These are phyloP conservation scores for Erythrobasidium hasegawianum DNA, from an alignment of 1,284 basidiomycete species.

Conservation along the genomic window DNA sequence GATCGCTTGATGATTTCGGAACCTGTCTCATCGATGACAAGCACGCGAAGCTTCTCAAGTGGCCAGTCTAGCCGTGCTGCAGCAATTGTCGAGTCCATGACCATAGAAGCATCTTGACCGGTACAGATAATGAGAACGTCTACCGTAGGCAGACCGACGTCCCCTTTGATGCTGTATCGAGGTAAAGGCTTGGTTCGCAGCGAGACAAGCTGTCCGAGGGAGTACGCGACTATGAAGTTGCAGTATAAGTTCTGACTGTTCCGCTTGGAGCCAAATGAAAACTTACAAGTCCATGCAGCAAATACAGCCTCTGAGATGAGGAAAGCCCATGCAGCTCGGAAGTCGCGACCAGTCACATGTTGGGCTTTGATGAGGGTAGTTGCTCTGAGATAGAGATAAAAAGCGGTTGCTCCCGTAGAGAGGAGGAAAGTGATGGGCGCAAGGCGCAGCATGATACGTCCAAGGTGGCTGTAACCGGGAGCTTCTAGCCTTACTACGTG, in stretches of 20 bases:
- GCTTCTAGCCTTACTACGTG: constrained; percentile 7
- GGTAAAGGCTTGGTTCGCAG: constrained; percentile 37
- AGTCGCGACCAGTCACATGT: constrained; percentile 14
- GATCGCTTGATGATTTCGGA: constrained; percentile 37
- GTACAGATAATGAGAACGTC: constrained; percentile 44
- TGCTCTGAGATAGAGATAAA: constrained; percentile 28
- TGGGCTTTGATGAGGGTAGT: constrained; percentile 21
- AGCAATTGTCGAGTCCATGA: constrained; percentile 44
- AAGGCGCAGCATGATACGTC: constrained; percentile 10
- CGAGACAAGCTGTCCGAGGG: constrained; percentile 36
- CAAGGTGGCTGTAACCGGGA: constrained; percentile 11
- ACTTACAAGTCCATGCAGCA: constrained; percentile 31
- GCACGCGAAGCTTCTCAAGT: constrained; percentile 44
- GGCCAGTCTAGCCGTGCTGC: constrained; percentile 45
- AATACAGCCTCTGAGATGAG: constrained; percentile 40
- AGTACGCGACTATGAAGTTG: constrained; percentile 34
- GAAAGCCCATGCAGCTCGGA: constrained; percentile 42
- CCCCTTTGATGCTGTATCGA: constrained; percentile 42
- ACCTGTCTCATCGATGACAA: constrained; percentile 44
- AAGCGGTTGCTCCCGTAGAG: constrained; percentile 5
- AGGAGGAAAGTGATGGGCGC: constrained; percentile 27
- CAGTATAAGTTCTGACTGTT: too few species aligned
- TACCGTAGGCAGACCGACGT: constrained; percentile 43
- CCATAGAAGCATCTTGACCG: constrained; percentile 43
- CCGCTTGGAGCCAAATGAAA: too few species aligned